phyloP scores from a whole-genome alignment of 306 rosid species.

The Prunus fruticosa region DNA sequence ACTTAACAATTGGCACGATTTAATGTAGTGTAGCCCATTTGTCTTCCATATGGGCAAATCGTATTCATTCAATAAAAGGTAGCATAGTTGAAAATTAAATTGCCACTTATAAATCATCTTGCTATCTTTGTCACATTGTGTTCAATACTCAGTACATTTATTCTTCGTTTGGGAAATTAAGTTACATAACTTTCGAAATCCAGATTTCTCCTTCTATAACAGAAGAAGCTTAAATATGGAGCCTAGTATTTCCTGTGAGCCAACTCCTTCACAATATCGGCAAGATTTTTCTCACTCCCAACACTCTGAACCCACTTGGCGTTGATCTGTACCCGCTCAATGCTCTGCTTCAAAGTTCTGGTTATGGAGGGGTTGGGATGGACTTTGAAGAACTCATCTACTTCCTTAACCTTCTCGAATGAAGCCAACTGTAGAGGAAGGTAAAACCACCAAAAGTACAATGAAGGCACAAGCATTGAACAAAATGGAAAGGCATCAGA shows the following conservation, averaged over 20 bases:
- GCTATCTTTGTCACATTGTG: too few relatives aligned
- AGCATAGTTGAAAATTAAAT: too few relatives aligned
- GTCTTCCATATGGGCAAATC: too few relatives aligned
- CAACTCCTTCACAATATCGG: conserved; percentile 45
- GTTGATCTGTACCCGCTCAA: conserved; percentile 67
- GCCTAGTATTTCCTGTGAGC: conserved; percentile 32
- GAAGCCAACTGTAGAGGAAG: conserved; percentile 66
- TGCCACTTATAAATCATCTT: too few relatives aligned
- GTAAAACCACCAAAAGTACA: not conserved
- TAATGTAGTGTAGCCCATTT: too few relatives aligned
- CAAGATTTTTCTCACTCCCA: conserved; percentile 50
- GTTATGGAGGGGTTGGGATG: conserved; percentile 47
- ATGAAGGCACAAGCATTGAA: not conserved
- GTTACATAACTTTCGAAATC: too few relatives aligned
- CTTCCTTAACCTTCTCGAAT: conserved; percentile 70
- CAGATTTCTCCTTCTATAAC: too few relatives aligned
- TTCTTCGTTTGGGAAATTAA: too few relatives aligned
- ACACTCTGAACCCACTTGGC: conserved; percentile 69
- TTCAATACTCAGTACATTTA: too few relatives aligned
- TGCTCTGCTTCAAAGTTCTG: conserved; percentile 89
- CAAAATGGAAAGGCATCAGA: not conserved
- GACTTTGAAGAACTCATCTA: conserved; percentile 72
- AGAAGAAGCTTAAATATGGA: too few relatives aligned
- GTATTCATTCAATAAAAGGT: too few relatives aligned
- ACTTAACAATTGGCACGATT: too few relatives aligned